A percentile compares a stretch with the other conserved stretches of the same genome.
Evolutionary conservation across 345 rosid genomes (phyloP).

Genomic region (Linum tenue): DNA sequence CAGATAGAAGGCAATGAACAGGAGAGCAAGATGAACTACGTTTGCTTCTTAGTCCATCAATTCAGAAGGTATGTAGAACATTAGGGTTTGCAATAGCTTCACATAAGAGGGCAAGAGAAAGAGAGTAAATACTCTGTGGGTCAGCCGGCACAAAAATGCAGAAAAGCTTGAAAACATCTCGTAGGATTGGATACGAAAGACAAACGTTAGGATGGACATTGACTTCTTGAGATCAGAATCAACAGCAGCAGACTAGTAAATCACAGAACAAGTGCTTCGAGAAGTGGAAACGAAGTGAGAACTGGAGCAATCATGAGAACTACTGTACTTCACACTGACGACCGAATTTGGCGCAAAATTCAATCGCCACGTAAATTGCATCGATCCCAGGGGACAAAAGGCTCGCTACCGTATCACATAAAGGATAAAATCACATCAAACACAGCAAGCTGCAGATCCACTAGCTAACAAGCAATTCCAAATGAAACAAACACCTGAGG

Average conservation of each 20-base stretch:
- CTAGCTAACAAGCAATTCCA: constrained; percentile 13
- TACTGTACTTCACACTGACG: constrained; percentile 10
- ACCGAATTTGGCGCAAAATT: constrained; percentile 5
- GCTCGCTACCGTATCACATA: constrained; percentile 11
- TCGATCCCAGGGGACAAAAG: constrained; percentile 9
- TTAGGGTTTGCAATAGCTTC: not conserved
- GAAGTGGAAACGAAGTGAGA: constrained; percentile 17
- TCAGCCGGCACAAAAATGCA: not conserved
- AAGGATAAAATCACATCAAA: constrained; percentile 19
- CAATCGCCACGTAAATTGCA: constrained; percentile 3
- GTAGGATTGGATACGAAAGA: not conserved
- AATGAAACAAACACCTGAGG: constrained; percentile 27
- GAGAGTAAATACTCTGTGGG: too few relatives aligned
- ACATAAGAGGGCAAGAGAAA: not conserved
- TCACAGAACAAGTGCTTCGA: constrained; percentile 1
- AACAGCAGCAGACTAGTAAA: not conserved
- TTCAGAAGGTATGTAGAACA: not conserved
- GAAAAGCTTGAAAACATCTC: not conserved
- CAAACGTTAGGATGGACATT: not conserved
- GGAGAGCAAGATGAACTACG: not conserved
- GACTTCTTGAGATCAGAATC: constrained; percentile 4
- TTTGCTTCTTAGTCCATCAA: not conserved
- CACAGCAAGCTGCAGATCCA: constrained; percentile 48
- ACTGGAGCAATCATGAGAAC: not conserved
- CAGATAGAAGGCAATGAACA: not conserved